Evolutionary conservation across 2,329 filamentous ascomycete species (phyloP).

Genomic region (Sarocladiaceae sp.): DNA sequence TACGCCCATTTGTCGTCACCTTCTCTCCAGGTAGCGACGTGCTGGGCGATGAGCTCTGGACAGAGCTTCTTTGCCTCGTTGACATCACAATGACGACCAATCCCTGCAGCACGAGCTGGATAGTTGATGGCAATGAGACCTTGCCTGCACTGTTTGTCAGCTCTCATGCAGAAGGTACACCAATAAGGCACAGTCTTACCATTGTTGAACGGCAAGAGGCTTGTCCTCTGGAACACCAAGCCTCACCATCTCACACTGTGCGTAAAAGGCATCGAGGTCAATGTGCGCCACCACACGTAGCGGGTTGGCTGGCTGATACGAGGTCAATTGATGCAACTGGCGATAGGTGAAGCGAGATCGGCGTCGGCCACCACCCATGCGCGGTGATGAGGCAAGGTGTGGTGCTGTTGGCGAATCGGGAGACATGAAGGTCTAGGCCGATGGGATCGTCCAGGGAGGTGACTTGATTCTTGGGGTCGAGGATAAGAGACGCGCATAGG

Average conservation of each 20-base stretch:
- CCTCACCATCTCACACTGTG: constrained; percentile 90
- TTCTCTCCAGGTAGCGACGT: constrained; percentile 92
- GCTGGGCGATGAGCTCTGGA: constrained; percentile 76
- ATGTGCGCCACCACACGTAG: constrained; percentile 85
- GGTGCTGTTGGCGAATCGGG: constrained; percentile 1
- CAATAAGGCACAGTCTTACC: constrained; percentile 38
- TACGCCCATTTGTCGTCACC: constrained; percentile 92
- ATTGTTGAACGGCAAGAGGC: constrained; percentile 91
- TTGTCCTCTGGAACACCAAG: constrained; percentile 66
- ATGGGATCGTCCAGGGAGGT: too few species aligned
- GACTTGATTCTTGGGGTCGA: too few species aligned
- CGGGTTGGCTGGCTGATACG: constrained; percentile 65
- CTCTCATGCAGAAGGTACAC: not conserved
- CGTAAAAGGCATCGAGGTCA: constrained; percentile 96
- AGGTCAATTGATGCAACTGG: constrained; percentile 69
- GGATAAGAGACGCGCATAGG: too few species aligned
- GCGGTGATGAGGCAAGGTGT: not conserved
- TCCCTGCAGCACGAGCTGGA: constrained; percentile 72
- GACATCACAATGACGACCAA: constrained; percentile 72
- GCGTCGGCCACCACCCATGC: constrained; percentile 12
- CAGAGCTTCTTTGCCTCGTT: constrained; percentile 82
- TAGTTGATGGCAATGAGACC: constrained; percentile 96
- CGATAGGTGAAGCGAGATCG: constrained; percentile 78
- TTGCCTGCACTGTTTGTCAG: constrained; percentile 48
- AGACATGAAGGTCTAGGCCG: not conserved